Evolutionary conservation across 139 green algal genomes (phyloP), one percentile per base, ranked within the genome.

Genomic region (Picochlorum sp.): DNA sequence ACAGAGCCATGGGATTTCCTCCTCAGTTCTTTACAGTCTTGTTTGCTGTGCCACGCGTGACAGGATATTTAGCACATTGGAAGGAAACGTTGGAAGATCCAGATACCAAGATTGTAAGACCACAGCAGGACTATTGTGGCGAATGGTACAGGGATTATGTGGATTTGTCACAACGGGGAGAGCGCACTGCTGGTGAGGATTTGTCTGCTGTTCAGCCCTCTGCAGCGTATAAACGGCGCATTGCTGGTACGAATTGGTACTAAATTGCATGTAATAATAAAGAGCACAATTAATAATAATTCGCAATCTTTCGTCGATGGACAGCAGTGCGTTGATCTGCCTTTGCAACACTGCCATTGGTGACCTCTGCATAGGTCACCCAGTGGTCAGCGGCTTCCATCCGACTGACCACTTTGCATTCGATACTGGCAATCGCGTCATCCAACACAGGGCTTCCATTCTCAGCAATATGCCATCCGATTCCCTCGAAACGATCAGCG

Each of bases 21-120:
- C 90, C 92, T 4, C 77, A 92, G 61, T 98, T 97, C 73, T 99
- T 99, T 86, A 96, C 94, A 13, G 94, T 98, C 56, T 85, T 99
- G 7, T 99, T 99, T 74, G 94, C 94, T 20, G 79, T 99, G 37
- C 94, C 94, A n/a, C 74, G 75, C 62, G 88, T 89, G 45, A 76
- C 90, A 6, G 84, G 94, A 56, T 99, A 97, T 75, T 87, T 97
- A 49, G 84, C 92, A 3, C 94, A 99, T 81, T 99, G 94, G 94
- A 79, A 88, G 14, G 94, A 99, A 80, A 88, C 76, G 3, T 83
- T 99, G 46, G 71, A 75, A 4, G 94, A 99, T 79, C 89, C 89
- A 3, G 92, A 98, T 76, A 91, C 80, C 58, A 96, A 95, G 71
- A 99, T 99, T 73, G 78, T 95, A 24, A 81, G 94, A 10, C 94